These are phyloP conservation scores for Xylariaceae sp. DNA, from an alignment of 2,329 filamentous ascomycete species.

Conservation along the genomic window DNA sequence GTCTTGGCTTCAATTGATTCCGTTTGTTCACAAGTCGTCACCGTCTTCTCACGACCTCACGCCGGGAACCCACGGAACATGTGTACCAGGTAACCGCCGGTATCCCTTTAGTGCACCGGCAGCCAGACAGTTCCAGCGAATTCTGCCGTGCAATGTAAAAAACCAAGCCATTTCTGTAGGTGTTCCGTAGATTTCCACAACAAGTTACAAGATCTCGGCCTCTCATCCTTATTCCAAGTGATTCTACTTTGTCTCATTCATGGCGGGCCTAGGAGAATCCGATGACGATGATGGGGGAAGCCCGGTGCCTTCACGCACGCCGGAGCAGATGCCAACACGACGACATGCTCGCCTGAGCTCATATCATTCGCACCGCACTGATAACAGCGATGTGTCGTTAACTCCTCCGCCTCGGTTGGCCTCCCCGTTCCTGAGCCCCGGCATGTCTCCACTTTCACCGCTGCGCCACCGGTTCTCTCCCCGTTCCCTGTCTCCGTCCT, in stretches of 20 bases:
- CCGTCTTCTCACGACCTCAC: background rate
- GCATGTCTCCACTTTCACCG: slow-evolving; percentile 29
- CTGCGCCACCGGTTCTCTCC: slow-evolving; percentile 25
- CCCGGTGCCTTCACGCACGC: slow-evolving; percentile 21
- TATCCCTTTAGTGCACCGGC: background rate
- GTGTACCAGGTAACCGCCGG: background rate
- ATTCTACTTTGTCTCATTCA: background rate
- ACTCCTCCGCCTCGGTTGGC: slow-evolving; percentile 22
- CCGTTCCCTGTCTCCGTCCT: slow-evolving; percentile 17
- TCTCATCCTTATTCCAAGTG: slow-evolving; percentile 5
- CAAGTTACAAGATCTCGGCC: slow-evolving; percentile 2
- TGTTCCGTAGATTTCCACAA: background rate
- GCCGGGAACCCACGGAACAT: background rate
- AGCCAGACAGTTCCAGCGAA: background rate
- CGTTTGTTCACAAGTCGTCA: no score
- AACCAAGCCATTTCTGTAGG: background rate
- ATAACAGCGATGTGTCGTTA: slow-evolving; percentile 18
- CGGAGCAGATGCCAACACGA: slow-evolving; percentile 7
- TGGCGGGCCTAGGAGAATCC: slow-evolving; percentile 17
- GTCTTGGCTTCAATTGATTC: no score
- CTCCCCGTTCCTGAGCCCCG: slow-evolving; percentile 28
- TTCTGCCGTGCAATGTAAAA: background rate
- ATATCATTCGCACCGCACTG: slow-evolving; percentile 11
- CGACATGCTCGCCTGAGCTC: slow-evolving; percentile 9
- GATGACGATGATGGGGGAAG: slow-evolving; percentile 21